phyloP scores from a whole-genome alignment of 1,284 basidiomycete species.

The Serendipita sp. region DNA sequence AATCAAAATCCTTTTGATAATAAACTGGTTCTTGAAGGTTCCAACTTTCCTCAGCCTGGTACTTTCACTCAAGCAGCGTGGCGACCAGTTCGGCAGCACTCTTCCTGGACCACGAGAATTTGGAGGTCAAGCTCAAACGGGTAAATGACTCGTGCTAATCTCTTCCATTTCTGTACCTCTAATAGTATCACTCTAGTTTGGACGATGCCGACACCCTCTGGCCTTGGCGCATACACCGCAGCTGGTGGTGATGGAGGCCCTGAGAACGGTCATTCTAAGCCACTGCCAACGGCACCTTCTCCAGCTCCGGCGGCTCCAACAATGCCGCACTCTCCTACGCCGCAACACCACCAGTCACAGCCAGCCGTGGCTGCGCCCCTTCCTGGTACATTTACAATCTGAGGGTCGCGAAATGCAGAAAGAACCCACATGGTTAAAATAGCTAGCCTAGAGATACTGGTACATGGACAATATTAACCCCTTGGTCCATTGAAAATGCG shows the following conservation, averaged over 20 bases:
- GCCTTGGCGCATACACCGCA: neutral
- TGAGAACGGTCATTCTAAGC: neutral
- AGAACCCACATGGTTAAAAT: neutral
- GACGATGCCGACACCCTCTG: neutral
- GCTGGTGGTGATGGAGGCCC: neutral
- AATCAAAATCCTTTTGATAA: slow-evolving; percentile 53
- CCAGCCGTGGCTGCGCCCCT: neutral
- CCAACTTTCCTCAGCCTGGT: slow-evolving; percentile 50
- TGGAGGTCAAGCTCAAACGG: neutral
- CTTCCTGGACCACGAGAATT: neutral
- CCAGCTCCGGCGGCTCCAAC: slow-evolving; percentile 1
- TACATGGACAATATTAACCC: neutral
- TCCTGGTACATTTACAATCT: neutral
- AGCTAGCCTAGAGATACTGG: neutral
- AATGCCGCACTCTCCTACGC: neutral
- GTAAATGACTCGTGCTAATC: neutral
- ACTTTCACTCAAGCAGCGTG: slow-evolving; percentile 43
- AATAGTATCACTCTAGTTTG: neutral
- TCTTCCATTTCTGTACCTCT: neutral
- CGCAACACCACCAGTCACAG: neutral
- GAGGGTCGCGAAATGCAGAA: neutral
- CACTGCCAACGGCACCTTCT: neutral
- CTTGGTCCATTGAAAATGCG: neutral
- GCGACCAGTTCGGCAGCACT: slow-evolving; percentile 39
- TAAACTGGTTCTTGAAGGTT: slow-evolving; percentile 19